phyloP scores from a whole-genome alignment of 768 basidiomycete species.

The Mycena crocata region DNA sequence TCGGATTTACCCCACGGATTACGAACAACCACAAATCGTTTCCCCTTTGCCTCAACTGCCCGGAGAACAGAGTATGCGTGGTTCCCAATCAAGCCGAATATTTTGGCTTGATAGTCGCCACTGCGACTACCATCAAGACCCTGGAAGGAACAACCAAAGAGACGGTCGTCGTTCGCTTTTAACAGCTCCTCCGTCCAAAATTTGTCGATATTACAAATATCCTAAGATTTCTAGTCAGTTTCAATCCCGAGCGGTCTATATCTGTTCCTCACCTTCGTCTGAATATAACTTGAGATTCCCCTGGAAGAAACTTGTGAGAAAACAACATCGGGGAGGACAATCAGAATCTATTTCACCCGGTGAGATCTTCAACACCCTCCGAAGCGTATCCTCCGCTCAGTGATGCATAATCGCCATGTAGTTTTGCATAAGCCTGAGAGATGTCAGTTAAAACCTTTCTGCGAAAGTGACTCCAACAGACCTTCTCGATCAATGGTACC shows the following conservation, averaged over 20 bases:
- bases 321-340: too few species aligned
- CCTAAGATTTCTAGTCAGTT: constrained; percentile 27
- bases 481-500: constrained; percentile 69
- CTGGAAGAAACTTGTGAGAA: constrained; percentile 21
- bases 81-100: constrained; percentile 52
- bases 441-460: neutral
- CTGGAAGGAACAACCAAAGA: constrained; percentile 42
- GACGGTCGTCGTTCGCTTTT: constrained; percentile 40
- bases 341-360: constrained; percentile 64
- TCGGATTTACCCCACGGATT: constrained; percentile 65
- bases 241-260: neutral
- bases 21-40: constrained; percentile 62
- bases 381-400: constrained; percentile 55
- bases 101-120: constrained; percentile 29
- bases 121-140: constrained; percentile 41
- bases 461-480: constrained; percentile 63
- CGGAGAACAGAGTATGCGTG: constrained; percentile 64
- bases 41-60: constrained; percentile 58
- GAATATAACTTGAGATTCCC: constrained; percentile 42
- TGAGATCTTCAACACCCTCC: constrained; percentile 65
- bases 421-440: constrained; percentile 26
- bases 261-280: constrained; percentile 39
- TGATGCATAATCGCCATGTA: constrained; percentile 53
- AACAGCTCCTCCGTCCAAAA: constrained; percentile 46
- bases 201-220: constrained; percentile 44